These are phyloP conservation scores for Orbilia oligospora DNA, from an alignment of 2,329 filamentous ascomycete genomes.

Conservation along the genomic window DNA sequence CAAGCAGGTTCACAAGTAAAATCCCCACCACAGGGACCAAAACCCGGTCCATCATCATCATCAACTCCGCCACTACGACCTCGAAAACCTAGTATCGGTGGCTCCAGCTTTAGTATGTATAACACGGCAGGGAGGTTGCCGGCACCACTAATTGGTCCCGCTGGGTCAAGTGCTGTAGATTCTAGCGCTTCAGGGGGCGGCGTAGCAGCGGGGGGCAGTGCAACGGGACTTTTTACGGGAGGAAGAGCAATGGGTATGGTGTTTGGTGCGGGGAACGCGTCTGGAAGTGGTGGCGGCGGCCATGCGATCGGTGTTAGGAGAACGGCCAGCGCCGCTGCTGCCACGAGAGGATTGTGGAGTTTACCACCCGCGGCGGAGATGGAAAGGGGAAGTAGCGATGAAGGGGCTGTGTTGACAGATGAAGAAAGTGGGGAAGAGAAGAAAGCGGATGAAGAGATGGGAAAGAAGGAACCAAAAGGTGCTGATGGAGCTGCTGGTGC, in stretches of 20 bases:
- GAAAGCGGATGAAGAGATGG: constrained; percentile 30
- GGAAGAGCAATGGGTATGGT: constrained; percentile 58
- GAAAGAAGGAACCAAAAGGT: background rate
- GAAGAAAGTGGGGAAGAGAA: constrained; percentile 54
- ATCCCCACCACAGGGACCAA: constrained; percentile 9
- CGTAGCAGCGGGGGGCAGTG: background rate
- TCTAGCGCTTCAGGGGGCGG: background rate
- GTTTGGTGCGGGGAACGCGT: constrained; percentile 32
- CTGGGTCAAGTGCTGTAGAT: background rate
- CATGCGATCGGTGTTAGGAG: constrained; percentile 59
- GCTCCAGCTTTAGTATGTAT: constrained; percentile 51
- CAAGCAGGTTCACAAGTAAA: constrained; percentile 29
- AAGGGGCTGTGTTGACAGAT: constrained; percentile 52
- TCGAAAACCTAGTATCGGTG: constrained; percentile 45
- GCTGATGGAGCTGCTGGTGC: background rate
- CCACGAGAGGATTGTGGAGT: constrained; percentile 57
- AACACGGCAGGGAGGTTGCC: constrained; percentile 51
- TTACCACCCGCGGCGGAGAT: constrained; percentile 37
- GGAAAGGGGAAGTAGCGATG: constrained; percentile 54
- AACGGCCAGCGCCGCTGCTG: constrained; percentile 52
- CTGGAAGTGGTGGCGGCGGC: constrained; percentile 30
- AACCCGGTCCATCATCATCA: background rate
- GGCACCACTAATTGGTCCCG: constrained; percentile 37
- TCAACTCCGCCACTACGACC: constrained; percentile 44
- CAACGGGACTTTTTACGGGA: constrained; percentile 30